These are phyloP conservation scores for Pseudoturritis turrita DNA, from an alignment of 345 rosid genomes.

Conservation along the genomic window DNA sequence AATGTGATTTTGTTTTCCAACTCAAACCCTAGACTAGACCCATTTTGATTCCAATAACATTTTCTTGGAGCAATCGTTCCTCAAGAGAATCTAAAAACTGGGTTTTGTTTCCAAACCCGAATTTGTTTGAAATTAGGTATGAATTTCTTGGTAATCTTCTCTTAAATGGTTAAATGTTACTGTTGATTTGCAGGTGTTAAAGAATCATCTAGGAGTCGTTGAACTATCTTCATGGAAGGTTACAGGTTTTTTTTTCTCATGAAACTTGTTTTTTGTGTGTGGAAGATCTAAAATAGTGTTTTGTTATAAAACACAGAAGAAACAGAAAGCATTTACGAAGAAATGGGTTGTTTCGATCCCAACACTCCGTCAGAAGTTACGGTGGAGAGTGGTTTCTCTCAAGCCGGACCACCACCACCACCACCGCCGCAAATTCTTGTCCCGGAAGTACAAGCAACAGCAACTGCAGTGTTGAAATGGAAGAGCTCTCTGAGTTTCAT, in stretches of 20 bases:
- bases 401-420: constrained; percentile 18
- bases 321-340: constrained; percentile 40
- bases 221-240: constrained; percentile 20
- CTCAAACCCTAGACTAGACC: constrained; percentile 16
- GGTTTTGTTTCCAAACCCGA: background rate
- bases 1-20: background rate
- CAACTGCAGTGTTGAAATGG: constrained; percentile 30
- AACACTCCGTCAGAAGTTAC: constrained; percentile 31
- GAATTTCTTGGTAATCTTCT: background rate
- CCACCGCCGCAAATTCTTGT: constrained; percentile 19
- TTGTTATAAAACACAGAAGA: background rate
- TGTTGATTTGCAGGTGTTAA: constrained; percentile 20
- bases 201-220: background rate
- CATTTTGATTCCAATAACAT: background rate
- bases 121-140: constrained; percentile 3
- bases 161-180: no score
- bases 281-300: background rate
- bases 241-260: background rate
- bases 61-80: background rate
- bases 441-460: constrained; percentile 36
- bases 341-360: constrained; percentile 49
- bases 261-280: background rate
- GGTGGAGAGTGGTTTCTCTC: constrained; percentile 28
- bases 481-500: constrained; percentile 38
- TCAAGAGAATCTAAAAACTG: background rate